Conservation (phyloP, 1,139 yeast species). For the Hansenula anomala region DNA sequence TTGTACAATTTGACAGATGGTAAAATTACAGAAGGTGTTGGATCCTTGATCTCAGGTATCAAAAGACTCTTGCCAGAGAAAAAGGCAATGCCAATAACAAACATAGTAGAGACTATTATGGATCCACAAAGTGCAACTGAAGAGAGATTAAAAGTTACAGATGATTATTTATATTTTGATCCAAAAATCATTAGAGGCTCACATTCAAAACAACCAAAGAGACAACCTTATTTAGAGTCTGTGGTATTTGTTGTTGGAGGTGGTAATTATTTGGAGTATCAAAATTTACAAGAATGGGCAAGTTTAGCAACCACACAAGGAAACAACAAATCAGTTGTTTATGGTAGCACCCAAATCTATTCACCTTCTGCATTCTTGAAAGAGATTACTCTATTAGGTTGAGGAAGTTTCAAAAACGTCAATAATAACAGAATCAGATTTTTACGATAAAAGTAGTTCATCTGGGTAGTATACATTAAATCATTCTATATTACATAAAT, state of each 20-base stretch:
- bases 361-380: constrained; percentile 73
- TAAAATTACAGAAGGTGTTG: constrained; percentile 69
- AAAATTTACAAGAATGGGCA: constrained; percentile 90
- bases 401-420: too few relatives aligned
- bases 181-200: constrained; percentile 85
- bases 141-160: constrained; percentile 64
- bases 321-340: constrained; percentile 49
- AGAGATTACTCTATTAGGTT: constrained; percentile 64
- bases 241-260: constrained; percentile 94
- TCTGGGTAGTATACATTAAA: too few relatives aligned
- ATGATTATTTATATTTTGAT: constrained; percentile 85
- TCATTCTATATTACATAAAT: not conserved
- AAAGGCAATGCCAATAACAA: constrained; percentile 83
- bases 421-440: too few relatives aligned
- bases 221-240: constrained; percentile 76
- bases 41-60: constrained; percentile 82
- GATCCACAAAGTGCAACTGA: constrained; percentile 68
- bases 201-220: constrained; percentile 81
- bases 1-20: constrained; percentile 84
- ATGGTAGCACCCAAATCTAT: constrained; percentile 81
- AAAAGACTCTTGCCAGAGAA: constrained; percentile 85
- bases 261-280: constrained; percentile 91
- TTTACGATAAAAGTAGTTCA: too few relatives aligned
- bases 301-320: constrained; percentile 31
- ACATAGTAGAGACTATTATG: constrained; percentile 86